Percentiles rank a stretch among this genome's conserved stretches.
phyloP scores from a whole-genome alignment of 768 basidiomycete genomes.

The Scleroderma citrinum region DNA sequence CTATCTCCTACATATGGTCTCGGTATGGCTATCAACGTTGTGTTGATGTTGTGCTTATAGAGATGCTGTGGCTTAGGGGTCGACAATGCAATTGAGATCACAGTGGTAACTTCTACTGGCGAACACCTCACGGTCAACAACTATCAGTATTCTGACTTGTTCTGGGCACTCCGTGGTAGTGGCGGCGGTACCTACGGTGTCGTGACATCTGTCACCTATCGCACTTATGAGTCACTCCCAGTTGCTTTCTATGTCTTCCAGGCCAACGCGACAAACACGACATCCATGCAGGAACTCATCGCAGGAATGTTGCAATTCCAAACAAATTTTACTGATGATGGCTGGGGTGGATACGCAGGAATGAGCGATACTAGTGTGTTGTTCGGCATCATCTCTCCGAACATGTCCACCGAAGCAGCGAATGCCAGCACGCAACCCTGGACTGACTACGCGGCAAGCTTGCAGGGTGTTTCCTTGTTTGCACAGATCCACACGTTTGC shows the following conservation, averaged over 20 bases:
- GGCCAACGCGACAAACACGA: slow-evolving; percentile 28
- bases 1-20: slow-evolving; percentile 37
- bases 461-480: slow-evolving; percentile 17
- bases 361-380: slow-evolving; percentile 1
- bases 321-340: slow-evolving; percentile 34
- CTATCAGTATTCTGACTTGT: slow-evolving; percentile 39
- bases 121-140: slow-evolving; percentile 34
- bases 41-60: not conserved
- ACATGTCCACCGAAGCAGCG: slow-evolving; percentile 30
- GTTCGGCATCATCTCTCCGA: slow-evolving; percentile 28
- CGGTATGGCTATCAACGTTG: slow-evolving; percentile 19
- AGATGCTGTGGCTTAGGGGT: slow-evolving; percentile 27
- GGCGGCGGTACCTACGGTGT: slow-evolving; percentile 48
- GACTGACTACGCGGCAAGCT: slow-evolving; percentile 4
- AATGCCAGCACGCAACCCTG: slow-evolving; percentile 25
- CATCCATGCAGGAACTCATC: slow-evolving; percentile 24
- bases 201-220: slow-evolving; percentile 42
- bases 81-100: slow-evolving; percentile 43
- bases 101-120: slow-evolving; percentile 38
- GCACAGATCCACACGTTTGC: slow-evolving; percentile 18
- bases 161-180: slow-evolving; percentile 49
- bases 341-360: slow-evolving; percentile 38
- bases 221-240: slow-evolving; percentile 35
- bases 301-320: slow-evolving; percentile 32
- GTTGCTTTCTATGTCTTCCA: slow-evolving; percentile 22